A percentile compares a stretch with the other conserved stretches of the same genome.
Evolutionary conservation across 768 basidiomycete genomes (phyloP).

Genomic region (Termitomyces heimii): DNA sequence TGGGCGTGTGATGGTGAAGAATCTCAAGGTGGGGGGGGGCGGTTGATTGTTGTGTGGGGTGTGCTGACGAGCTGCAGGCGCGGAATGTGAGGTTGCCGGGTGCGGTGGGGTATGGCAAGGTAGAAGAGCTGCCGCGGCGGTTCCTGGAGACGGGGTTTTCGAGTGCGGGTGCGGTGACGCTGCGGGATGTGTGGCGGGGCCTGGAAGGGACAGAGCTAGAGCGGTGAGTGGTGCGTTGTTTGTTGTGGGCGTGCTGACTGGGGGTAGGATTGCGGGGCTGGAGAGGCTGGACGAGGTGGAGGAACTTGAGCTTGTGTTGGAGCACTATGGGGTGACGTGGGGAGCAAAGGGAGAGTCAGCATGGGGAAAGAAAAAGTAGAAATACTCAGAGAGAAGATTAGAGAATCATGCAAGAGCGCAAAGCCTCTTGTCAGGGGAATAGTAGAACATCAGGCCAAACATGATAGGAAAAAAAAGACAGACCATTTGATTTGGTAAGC

Average conservation of each 20-base stretch:
- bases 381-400: conserved; percentile 22
- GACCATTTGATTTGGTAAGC: background rate
- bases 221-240: background rate
- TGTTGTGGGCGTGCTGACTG: background rate
- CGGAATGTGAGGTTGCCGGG: conserved; percentile 75
- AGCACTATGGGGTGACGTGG: conserved; percentile 91
- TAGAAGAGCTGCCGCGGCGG: conserved; percentile 50
- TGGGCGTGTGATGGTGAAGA: conserved; percentile 88
- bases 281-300: conserved; percentile 94
- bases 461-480: no score
- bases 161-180: conserved; percentile 47
- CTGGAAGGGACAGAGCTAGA: conserved; percentile 20
- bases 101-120: conserved; percentile 51
- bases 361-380: background rate
- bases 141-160: conserved; percentile 57
- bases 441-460: no score
- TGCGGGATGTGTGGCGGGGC: conserved; percentile 62
- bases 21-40: conserved; percentile 64
- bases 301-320: conserved; percentile 85
- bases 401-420: background rate
- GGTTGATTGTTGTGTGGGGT: background rate
- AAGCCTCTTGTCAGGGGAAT: background rate
- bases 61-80: conserved; percentile 32
- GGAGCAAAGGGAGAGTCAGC: conserved; percentile 19
- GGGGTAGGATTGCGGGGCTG: conserved; percentile 27